Conservation (phyloP, 2,329 filamentous ascomycete genomes). For the Ophiostoma ips region DNA sequence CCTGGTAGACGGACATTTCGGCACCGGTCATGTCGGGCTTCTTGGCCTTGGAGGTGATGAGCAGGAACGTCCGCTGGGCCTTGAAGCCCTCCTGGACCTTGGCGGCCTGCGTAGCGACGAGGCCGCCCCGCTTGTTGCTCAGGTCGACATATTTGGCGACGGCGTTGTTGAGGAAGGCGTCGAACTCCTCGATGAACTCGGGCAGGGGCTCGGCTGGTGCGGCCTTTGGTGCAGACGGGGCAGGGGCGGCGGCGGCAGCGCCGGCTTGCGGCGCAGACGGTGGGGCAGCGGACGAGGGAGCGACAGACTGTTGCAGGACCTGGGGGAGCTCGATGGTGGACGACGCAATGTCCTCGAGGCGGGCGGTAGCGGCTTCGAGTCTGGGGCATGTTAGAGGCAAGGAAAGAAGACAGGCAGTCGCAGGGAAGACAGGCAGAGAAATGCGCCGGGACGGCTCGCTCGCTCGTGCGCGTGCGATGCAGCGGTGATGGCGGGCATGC, state of each 20-base stretch:
- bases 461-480: too few relatives aligned
- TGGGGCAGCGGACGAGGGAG: slow-evolving; percentile 21
- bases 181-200: slow-evolving; percentile 75
- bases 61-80: slow-evolving; percentile 75
- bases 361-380: slow-evolving; percentile 90
- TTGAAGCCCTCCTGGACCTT: slow-evolving; percentile 54
- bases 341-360: slow-evolving; percentile 89
- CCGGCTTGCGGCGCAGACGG: slow-evolving; percentile 20
- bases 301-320: slow-evolving; percentile 28
- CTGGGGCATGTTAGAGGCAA: slow-evolving; percentile 51
- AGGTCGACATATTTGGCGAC: slow-evolving; percentile 66
- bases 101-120: slow-evolving; percentile 61
- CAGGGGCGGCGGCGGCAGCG: slow-evolving; percentile 21
- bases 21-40: slow-evolving; percentile 59
- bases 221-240: slow-evolving; percentile 27
- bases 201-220: slow-evolving; percentile 46
- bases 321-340: slow-evolving; percentile 49
- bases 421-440: too few relatives aligned
- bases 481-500: slow-evolving; percentile 11
- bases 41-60: slow-evolving; percentile 80
- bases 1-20: slow-evolving; percentile 53
- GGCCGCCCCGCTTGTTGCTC: slow-evolving; percentile 62
- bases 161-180: slow-evolving; percentile 58
- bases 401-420: too few relatives aligned
- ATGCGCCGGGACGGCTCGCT: too few relatives aligned